A percentile compares a stretch with the other conserved stretches of the same genome.
Evolutionary conservation across 202 grass and related monocot species (phyloP).

Genomic region (Miscanthus sacchariflorus): DNA sequence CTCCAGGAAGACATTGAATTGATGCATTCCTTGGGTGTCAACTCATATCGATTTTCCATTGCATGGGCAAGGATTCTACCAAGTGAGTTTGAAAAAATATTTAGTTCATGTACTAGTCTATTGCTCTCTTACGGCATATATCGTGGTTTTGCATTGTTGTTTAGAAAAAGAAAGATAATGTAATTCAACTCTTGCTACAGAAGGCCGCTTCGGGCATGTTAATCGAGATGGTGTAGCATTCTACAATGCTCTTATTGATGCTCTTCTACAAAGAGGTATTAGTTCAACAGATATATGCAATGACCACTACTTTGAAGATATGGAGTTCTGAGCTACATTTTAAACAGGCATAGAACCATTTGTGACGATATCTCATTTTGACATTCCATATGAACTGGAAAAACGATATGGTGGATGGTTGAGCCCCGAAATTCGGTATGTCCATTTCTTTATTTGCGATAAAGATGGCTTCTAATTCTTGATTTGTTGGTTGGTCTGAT

Average conservation of each 20-base stretch:
- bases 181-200: constrained; percentile 17
- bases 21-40: constrained; percentile 63
- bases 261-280: constrained; percentile 55
- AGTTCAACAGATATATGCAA: neutral
- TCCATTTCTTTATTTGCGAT: neutral
- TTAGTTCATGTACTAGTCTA: too few relatives aligned
- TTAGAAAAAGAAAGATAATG: neutral
- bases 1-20: constrained; percentile 70
- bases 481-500: neutral
- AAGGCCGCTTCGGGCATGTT: constrained; percentile 54
- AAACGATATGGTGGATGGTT: constrained; percentile 69
- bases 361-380: constrained; percentile 72
- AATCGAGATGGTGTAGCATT: constrained; percentile 62
- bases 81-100: constrained; percentile 41
- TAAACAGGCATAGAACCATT: constrained; percentile 74
- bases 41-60: constrained; percentile 82
- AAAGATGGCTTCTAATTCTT: constrained; percentile 2
- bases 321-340: neutral
- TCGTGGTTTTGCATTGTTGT: neutral
- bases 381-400: constrained; percentile 65
- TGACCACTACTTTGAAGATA: neutral
- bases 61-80: constrained; percentile 77
- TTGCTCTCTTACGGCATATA: neutral
- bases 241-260: constrained; percentile 65
- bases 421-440: constrained; percentile 65